These are phyloP conservation scores for Diutina mesorugosa DNA, from an alignment of 1,139 yeast species.

Conservation along the genomic window DNA sequence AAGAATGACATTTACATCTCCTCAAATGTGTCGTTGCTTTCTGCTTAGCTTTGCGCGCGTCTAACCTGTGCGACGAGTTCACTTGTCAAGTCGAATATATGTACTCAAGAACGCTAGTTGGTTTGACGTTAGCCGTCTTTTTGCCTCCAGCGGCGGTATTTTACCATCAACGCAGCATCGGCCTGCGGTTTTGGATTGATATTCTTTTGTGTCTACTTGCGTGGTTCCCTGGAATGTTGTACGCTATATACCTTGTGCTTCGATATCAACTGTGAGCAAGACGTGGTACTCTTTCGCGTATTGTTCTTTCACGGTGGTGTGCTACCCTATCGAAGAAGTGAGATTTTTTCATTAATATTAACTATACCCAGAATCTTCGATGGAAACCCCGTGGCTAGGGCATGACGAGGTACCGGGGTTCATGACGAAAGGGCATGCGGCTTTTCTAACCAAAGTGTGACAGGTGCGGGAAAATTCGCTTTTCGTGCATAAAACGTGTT, in stretches of 20 bases:
- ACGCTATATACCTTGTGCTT: conserved; percentile 52
- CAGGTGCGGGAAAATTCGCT: neutral
- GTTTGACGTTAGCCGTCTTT: conserved; percentile 36
- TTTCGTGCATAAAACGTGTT: neutral
- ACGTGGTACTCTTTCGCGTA: too few species aligned
- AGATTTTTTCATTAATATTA: too few species aligned
- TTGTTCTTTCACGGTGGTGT: too few species aligned
- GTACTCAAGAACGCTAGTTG: conserved; percentile 32
- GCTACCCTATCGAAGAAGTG: too few species aligned
- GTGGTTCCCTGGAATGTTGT: conserved; percentile 70
- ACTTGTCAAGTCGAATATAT: conserved; percentile 8
- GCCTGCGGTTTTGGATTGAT: conserved; percentile 50
- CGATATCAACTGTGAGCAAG: neutral
- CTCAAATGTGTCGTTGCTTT: too few species aligned
- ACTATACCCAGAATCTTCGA: too few species aligned
- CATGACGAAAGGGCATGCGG: neutral
- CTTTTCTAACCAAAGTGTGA: neutral
- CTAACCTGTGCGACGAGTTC: neutral
- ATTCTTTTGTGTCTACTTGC: conserved; percentile 45
- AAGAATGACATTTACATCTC: too few species aligned
- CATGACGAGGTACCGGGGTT: neutral
- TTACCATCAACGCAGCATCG: conserved; percentile 43
- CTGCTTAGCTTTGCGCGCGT: too few species aligned
- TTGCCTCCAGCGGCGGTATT: conserved; percentile 67
- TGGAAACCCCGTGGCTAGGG: neutral